These are phyloP conservation scores for Auriscalpium vulgare DNA, from an alignment of 768 basidiomycete genomes.

Conservation along the genomic window DNA sequence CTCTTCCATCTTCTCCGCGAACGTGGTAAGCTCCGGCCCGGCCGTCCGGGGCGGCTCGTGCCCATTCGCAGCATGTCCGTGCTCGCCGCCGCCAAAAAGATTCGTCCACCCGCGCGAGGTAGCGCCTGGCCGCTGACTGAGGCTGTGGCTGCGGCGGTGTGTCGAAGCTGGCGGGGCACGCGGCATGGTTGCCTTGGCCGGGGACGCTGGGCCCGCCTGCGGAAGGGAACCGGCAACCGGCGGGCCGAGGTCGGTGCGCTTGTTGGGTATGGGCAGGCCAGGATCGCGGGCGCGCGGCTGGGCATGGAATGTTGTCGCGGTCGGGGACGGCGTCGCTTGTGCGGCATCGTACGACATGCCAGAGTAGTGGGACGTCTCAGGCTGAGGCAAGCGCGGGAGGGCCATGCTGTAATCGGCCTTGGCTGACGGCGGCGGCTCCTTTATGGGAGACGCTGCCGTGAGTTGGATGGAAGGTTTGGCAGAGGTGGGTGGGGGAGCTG, in stretches of 20 bases:
- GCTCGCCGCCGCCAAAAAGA: slow-evolving; percentile 40
- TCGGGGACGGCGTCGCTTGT: slow-evolving; percentile 48
- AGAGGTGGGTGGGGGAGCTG: slow-evolving; percentile 11
- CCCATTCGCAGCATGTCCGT: slow-evolving; percentile 10
- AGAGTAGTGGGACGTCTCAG: slow-evolving; percentile 74
- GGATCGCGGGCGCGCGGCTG: slow-evolving; percentile 63
- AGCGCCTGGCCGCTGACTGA: slow-evolving; percentile 60
- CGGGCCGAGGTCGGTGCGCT: slow-evolving; percentile 23
- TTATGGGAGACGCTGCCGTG: slow-evolving; percentile 15
- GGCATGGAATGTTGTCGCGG: slow-evolving; percentile 46
- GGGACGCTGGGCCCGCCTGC: slow-evolving; percentile 9
- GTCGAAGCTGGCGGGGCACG: slow-evolving; percentile 71
- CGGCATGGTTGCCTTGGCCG: slow-evolving; percentile 35
- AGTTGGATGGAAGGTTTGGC: slow-evolving; percentile 16
- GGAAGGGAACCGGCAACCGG: slow-evolving; percentile 1
- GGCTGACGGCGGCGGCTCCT: slow-evolving; percentile 25
- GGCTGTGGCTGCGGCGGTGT: slow-evolving; percentile 76
- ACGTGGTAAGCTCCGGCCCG: slow-evolving; percentile 54
- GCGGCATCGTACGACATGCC: slow-evolving; percentile 69
- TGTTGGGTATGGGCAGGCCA: slow-evolving; percentile 37
- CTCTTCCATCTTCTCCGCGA: slow-evolving; percentile 33
- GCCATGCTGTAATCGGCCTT: slow-evolving; percentile 78
- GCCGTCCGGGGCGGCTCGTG: slow-evolving; percentile 48
- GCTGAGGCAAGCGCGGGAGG: slow-evolving; percentile 72
- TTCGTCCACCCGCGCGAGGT: slow-evolving; percentile 48